phyloP scores from a whole-genome alignment of 1,139 yeast genomes.

The Scheffersomyces illinoinensis region DNA sequence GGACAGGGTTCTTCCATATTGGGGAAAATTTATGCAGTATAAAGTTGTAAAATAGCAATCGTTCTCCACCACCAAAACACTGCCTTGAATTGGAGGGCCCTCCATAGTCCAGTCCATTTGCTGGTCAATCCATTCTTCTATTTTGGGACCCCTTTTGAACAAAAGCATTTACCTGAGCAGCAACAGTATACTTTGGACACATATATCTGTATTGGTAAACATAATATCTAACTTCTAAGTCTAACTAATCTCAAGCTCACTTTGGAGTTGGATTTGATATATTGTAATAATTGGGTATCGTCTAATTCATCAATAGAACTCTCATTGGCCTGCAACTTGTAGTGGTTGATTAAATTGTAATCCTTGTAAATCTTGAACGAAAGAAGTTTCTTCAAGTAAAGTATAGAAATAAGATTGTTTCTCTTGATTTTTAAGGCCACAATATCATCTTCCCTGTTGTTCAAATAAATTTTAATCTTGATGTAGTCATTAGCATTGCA shows the following conservation, averaged over 20 bases:
- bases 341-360: constrained; percentile 30
- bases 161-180: background rate
- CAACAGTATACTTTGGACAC: background rate
- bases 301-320: constrained; percentile 7
- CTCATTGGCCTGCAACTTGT: constrained; percentile 20
- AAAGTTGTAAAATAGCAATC: background rate
- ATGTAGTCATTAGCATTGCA: constrained; percentile 18
- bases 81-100: background rate
- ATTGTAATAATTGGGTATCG: constrained; percentile 21
- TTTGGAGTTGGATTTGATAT: constrained; percentile 25
- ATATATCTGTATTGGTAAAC: background rate
- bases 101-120: background rate
- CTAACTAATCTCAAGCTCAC: constrained; percentile 29
- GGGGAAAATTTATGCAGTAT: background rate
- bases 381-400: constrained; percentile 31
- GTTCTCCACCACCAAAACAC: background rate
- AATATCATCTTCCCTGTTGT: constrained; percentile 34
- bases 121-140: background rate
- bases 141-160: background rate
- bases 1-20: background rate
- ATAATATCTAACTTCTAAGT: constrained; percentile 11
- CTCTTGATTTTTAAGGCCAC: constrained; percentile 30
- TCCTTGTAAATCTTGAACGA: constrained; percentile 38
- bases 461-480: constrained; percentile 32
- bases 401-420: constrained; percentile 27